Evolutionary conservation across 225 moss, liverwort and hornwort genomes (phyloP).

Genomic region (Pseudoscleropodium purum): DNA sequence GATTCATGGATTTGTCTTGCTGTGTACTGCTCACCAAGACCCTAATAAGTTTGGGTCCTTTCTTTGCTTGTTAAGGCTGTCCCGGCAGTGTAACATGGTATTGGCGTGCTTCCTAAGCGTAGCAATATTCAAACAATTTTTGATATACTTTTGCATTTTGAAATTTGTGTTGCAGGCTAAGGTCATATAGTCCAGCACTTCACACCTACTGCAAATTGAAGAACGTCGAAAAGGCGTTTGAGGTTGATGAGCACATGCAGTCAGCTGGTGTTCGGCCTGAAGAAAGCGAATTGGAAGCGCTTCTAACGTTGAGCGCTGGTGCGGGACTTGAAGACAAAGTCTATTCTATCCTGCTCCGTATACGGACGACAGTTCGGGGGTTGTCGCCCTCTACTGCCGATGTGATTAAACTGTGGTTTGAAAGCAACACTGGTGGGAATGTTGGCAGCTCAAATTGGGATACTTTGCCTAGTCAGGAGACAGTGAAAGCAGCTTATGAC

Average conservation of each 20-base stretch:
- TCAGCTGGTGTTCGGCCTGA: constrained; percentile 69
- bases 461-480: constrained; percentile 22
- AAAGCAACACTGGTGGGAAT: constrained; percentile 25
- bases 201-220: constrained; percentile 72
- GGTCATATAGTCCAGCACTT: constrained; percentile 88
- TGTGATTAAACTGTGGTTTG: constrained; percentile 66
- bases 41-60: neutral
- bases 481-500: constrained; percentile 48
- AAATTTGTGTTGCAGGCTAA: constrained; percentile 26
- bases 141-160: neutral
- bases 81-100: neutral
- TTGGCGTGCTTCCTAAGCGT: neutral
- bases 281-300: constrained; percentile 73
- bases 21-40: neutral
- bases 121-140: neutral
- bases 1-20: neutral
- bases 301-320: constrained; percentile 58
- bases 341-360: constrained; percentile 68
- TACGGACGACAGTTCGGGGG: constrained; percentile 54
- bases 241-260: constrained; percentile 84
- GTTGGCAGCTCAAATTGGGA: constrained; percentile 43
- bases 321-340: constrained; percentile 66
- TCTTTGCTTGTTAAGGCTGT: neutral
- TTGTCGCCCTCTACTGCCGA: constrained; percentile 48
- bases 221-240: constrained; percentile 72